A percentile compares a stretch with the other conserved stretches of the same genome.
Conservation (phyloP, 108 stramenopile genomes). For the Mayamaea pseudoterrestris region DNA sequence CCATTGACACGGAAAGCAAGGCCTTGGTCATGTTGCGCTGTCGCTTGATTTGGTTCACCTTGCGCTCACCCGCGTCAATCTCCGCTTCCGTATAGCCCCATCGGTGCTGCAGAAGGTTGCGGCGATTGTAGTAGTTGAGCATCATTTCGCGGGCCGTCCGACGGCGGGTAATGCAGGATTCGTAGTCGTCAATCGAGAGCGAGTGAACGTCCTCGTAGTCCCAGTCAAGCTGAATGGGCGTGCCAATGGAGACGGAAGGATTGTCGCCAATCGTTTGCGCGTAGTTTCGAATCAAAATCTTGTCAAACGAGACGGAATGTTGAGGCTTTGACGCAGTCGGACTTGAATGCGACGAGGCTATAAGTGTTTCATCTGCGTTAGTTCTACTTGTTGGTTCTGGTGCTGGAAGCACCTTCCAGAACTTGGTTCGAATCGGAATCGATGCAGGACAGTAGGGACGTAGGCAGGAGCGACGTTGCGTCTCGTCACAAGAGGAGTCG, state of each 20-base stretch:
- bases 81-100: conserved; percentile 32
- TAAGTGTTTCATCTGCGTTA: background rate
- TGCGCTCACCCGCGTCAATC: conserved; percentile 17
- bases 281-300: conserved; percentile 34
- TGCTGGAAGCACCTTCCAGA: conserved; percentile 16
- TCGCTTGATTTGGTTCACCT: conserved; percentile 16
- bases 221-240: conserved; percentile 55
- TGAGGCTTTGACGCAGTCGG: background rate
- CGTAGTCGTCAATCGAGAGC: conserved; percentile 39
- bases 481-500: too few relatives aligned
- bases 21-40: conserved; percentile 21
- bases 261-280: conserved; percentile 49
- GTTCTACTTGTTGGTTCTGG: conserved; percentile 5
- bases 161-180: conserved; percentile 18
- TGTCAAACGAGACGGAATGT: conserved; percentile 20
- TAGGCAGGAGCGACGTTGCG: too few relatives aligned
- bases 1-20: conserved; percentile 13
- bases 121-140: conserved; percentile 33
- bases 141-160: conserved; percentile 27
- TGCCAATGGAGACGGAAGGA: conserved; percentile 39
- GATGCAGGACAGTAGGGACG: conserved; percentile 1
- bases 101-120: conserved; percentile 17
- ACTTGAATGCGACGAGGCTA: too few relatives aligned
- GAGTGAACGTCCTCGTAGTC: conserved; percentile 30
- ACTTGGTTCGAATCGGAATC: background rate